These are phyloP conservation scores for Termitomyces sp. DNA, from an alignment of 768 basidiomycete genomes.

Conservation along the genomic window DNA sequence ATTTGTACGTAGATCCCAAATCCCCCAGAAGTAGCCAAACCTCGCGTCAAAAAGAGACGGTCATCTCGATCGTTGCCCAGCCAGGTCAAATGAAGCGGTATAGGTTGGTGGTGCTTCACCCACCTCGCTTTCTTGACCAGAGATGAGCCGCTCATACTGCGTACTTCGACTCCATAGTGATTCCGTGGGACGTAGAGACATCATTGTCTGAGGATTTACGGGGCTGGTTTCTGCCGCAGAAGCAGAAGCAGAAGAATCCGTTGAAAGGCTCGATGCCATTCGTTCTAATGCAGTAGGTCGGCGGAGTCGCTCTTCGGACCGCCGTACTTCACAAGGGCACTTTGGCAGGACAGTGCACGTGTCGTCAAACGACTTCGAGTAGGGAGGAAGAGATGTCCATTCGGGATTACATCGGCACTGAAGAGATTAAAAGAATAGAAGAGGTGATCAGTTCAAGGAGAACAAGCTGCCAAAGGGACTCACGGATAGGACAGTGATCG, in stretches of 20 bases:
- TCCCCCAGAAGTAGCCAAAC: not conserved
- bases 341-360: conserved; percentile 23
- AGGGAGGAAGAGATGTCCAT: conserved; percentile 74
- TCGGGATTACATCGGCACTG: conserved; percentile 82
- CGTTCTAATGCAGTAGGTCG: conserved; percentile 21
- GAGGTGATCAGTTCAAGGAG: not conserved
- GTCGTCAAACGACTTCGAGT: conserved; percentile 46
- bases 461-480: conserved; percentile 21
- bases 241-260: conserved; percentile 26
- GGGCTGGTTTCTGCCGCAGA: conserved; percentile 32
- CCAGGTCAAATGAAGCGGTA: conserved; percentile 16
- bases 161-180: conserved; percentile 35
- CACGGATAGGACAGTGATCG: conserved; percentile 84
- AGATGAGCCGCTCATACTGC: conserved; percentile 75
- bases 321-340: conserved; percentile 41
- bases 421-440: not conserved
- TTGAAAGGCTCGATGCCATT: conserved; percentile 26
- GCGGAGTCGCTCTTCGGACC: conserved; percentile 2
- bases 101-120: conserved; percentile 90
- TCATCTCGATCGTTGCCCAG: not conserved
- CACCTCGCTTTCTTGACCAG: conserved; percentile 73
- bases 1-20: no score
- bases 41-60: not conserved
- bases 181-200: conserved; percentile 25
- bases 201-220: conserved; percentile 21